A percentile compares a stretch with the other conserved stretches of the same genome.
Conservation (phyloP, 257 asterid genomes). For the Jasminum sambac region DNA sequence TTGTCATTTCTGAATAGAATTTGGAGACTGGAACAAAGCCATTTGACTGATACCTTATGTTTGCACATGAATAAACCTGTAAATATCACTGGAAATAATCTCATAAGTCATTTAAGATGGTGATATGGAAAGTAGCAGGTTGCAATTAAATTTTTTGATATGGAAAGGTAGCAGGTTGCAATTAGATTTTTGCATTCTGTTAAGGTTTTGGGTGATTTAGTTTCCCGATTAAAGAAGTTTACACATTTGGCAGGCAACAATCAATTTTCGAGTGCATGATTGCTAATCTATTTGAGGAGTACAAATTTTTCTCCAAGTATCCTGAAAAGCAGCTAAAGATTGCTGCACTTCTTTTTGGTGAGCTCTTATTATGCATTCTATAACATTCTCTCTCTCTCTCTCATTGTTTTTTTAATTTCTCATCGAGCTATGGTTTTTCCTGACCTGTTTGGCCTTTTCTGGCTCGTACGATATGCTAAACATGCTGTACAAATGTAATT, state of each 20-base stretch:
- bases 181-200: constrained; percentile 5
- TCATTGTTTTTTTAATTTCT: background rate
- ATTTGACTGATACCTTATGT: background rate
- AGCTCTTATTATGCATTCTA: constrained; percentile 34
- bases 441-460: background rate
- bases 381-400: background rate
- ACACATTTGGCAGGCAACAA: constrained; percentile 69
- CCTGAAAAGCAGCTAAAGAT: constrained; percentile 89
- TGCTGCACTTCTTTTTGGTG: constrained; percentile 86
- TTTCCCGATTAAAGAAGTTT: constrained; percentile 13
- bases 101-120: constrained; percentile 6
- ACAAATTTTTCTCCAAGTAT: constrained; percentile 76
- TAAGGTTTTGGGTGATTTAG: background rate
- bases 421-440: background rate
- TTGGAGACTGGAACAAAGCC: background rate
- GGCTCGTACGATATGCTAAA: background rate
- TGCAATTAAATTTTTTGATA: too few relatives aligned
- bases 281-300: constrained; percentile 85
- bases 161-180: too few relatives aligned
- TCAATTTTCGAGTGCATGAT: constrained; percentile 80
- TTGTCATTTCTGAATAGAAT: constrained; percentile 10
- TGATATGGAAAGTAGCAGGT: constrained; percentile 6
- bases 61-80: constrained; percentile 6
- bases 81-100: background rate
- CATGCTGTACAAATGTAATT: background rate